Percentiles rank a stretch among this genome's conserved stretches.
Evolutionary conservation across 208 protist genomes (phyloP).

Genomic region (Histomonas meleagridis): DNA sequence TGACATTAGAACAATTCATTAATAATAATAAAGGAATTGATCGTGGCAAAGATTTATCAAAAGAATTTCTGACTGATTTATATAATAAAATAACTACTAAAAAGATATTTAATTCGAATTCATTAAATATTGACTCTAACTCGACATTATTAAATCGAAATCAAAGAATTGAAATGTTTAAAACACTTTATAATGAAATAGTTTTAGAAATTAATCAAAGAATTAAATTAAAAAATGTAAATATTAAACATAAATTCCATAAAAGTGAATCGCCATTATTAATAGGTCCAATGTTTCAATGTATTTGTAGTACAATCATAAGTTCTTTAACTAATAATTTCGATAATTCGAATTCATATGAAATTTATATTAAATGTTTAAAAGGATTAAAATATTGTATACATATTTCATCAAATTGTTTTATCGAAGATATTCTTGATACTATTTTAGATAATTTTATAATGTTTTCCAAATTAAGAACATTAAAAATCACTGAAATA

Average conservation of each 20-base stretch:
- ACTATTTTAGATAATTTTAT: conserved; percentile 12
- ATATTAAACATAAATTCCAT: neutral
- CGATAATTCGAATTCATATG: neutral
- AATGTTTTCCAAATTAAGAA: neutral
- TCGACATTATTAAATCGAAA: neutral
- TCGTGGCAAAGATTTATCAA: conserved; percentile 40
- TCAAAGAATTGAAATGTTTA: neutral
- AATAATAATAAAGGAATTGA: conserved; percentile 48
- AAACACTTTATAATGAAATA: neutral
- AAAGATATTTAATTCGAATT: neutral
- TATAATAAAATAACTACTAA: conserved; percentile 22
- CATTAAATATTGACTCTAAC: neutral
- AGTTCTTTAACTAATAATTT: neutral
- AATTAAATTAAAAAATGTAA: neutral
- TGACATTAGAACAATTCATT: conserved; percentile 50
- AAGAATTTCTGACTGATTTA: neutral
- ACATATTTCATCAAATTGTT: neutral
- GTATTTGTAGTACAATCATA: neutral
- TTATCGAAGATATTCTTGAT: neutral
- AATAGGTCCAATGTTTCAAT: conserved; percentile 16
- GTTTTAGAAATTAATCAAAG: neutral
- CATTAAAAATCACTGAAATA: neutral
- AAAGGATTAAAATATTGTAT: neutral
- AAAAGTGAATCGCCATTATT: neutral
- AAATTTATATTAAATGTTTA: neutral